Evolutionary conservation across 2,329 filamentous ascomycete species (phyloP), one percentile per base, ranked within the genome.

Genomic region (Colletotrichum lupini): DNA sequence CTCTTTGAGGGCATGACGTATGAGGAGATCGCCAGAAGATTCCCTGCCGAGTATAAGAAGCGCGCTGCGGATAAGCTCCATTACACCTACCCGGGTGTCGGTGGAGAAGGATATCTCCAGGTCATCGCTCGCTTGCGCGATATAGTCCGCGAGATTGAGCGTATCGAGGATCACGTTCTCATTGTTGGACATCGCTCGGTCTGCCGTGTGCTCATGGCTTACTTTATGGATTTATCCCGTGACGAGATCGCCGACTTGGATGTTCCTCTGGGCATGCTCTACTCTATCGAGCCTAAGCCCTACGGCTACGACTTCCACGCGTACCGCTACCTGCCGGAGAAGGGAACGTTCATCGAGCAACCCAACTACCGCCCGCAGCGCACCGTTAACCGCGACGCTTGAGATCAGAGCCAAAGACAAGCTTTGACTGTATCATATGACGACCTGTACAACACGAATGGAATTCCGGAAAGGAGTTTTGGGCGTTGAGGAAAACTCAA

Each of bases 221-320:
- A 99, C 83, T 99, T 99, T 84, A 95, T 97, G 86, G 95, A 97
- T 72, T 87, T 98, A 66, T 95, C 94, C 62, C 89, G 95, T 46
- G 92, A 98, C 75, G 94, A 98, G 79, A 97, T 99, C 74, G 96
- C 97, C 14, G 95, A 98, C 78, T 89, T 99, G 74, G 96, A 98
- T 80, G 94, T 98, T 58, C 97, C 97, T 0, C 86, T 99, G 61
- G 97, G 97, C 22, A 95, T 98, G 87, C 87, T 98, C 8, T 99
- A 97, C 82, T 94, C 95, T 77, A 93, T 99, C 60, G 96, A 99
- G 83, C 97, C 97, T 42, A 98, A 98, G 87, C 97, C 97, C 1
- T 99, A 99, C 77, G 97, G 97, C 16, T 95, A 98, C 72, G 96
- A 98, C 74, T 98, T 98, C 85, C 96, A 97, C 81, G 96, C 95